Evolutionary conservation across 352 stramenopile genomes (phyloP).

Genomic region (Phytophthora fragariae): DNA sequence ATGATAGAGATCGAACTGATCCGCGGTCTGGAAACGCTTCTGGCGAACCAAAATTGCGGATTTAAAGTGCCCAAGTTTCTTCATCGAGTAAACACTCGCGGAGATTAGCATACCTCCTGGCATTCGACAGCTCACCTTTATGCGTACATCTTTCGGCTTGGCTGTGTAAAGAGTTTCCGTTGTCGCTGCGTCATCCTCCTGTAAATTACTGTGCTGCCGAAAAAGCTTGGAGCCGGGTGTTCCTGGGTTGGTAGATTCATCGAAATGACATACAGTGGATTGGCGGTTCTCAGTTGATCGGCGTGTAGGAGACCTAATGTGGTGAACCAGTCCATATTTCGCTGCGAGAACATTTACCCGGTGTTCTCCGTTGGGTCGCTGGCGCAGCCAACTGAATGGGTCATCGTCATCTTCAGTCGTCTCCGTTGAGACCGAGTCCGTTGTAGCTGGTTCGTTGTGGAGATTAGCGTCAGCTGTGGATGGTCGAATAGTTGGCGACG

Average conservation of each 20-base stretch:
- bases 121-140: conserved; percentile 63
- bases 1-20: conserved; percentile 68
- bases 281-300: conserved; percentile 15
- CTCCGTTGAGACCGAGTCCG: neutral
- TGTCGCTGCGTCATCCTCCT: conserved; percentile 17
- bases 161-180: conserved; percentile 7
- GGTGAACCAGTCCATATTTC: conserved; percentile 52
- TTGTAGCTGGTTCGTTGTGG: conserved; percentile 3
- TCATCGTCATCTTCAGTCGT: conserved; percentile 32
- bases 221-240: conserved; percentile 14
- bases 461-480: conserved; percentile 2
- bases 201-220: conserved; percentile 12
- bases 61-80: conserved; percentile 68
- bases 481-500: conserved; percentile 25
- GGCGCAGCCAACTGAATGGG: conserved; percentile 67
- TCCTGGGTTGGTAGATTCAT: conserved; percentile 12
- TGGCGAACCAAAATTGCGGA: conserved; percentile 42
- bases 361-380: conserved; percentile 57
- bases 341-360: conserved; percentile 56
- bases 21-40: conserved; percentile 51
- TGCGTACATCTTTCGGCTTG: conserved; percentile 31
- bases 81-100: conserved; percentile 47
- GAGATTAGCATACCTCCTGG: conserved; percentile 62
- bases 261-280: neutral
- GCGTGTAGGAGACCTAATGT: conserved; percentile 38